phyloP scores from a whole-genome alignment of 1,284 basidiomycete genomes.

The Ustilago bromivora region DNA sequence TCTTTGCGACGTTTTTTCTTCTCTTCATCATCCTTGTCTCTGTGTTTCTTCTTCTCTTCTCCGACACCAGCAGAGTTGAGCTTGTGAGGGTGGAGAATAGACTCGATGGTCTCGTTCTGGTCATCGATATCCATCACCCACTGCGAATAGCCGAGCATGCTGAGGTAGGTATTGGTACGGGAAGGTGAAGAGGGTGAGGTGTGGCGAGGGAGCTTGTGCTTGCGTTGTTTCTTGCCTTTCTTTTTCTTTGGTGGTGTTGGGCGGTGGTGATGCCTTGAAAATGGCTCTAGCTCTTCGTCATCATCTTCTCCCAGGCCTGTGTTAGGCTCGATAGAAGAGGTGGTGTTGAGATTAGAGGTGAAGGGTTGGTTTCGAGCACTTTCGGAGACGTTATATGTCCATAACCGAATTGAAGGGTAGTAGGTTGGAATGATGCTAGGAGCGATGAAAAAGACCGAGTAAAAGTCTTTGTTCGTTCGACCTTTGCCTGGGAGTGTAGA shows the following conservation, averaged over 20 bases:
- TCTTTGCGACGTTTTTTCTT: conserved; percentile 10
- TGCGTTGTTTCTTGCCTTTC: conserved; percentile 73
- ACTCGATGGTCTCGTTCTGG: conserved; percentile 72
- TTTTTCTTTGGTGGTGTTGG: conserved; percentile 71
- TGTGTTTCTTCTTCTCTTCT: conserved; percentile 18
- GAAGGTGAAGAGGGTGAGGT: conserved; percentile 78
- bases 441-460: conserved; percentile 59
- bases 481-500: conserved; percentile 58
- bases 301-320: conserved; percentile 55
- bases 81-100: conserved; percentile 23
- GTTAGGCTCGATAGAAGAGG: conserved; percentile 23
- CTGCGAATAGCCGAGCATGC: conserved; percentile 84
- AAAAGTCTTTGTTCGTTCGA: conserved; percentile 60
- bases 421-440: conserved; percentile 84
- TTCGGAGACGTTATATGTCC: conserved; percentile 71
- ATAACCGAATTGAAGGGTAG: conserved; percentile 83
- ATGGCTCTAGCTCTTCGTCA: conserved; percentile 20
- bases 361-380: conserved; percentile 14
- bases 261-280: conserved; percentile 48
- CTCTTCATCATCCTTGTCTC: conserved; percentile 10
- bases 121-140: conserved; percentile 79
- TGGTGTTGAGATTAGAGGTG: neutral
- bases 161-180: conserved; percentile 78
- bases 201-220: conserved; percentile 76
- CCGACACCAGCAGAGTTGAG: no score